Base-by-base conservation (phyloP, 2,329 filamentous ascomycete genomes). In the Fusarium musae region DNA sequence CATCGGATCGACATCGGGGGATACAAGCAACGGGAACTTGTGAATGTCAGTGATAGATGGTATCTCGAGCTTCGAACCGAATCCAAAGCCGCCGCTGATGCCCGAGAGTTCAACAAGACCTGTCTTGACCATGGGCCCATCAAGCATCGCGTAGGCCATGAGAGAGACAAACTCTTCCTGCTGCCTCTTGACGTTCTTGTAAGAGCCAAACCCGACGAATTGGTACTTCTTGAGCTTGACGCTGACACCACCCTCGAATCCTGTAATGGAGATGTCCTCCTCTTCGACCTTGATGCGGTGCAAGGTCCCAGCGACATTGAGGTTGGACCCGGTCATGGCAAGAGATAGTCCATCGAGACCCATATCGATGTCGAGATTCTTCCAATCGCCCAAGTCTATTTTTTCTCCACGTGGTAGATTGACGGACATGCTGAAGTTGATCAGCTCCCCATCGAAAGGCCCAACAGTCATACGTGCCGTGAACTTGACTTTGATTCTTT, bases 241-340 rank as follows among this genome's bases (percentile, higher is more conserved):
- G 5, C 50, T 54, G 5, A 40, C 19, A 15, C 50, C 50, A 0
- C 50, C 50, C 15, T 54, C 37, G 1, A 54, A 54, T 2, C 50
- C 50, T 30, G 19, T 9, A 0, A 54, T 5, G 23, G 26, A 21
- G 2, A 54, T n/a, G 12, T 54, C 36, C 0, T 40, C 36, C 0
- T 26, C n/a, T 8, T 40, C 50, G 4, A 17, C 13, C 15, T 54
- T 54, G 30, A 54, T 28, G 9, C 50, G 37, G 3, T 54, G 26
- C 6, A 54, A 19, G 13, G 36, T n/a, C 3, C 50, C 50, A n/a
- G 50, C 50, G 9, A 42, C 50, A 8, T 54, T 54, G 8, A 54
- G 50, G 5, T 5, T 54, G 0, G 50, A 54, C 1, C 50, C 50
- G 3, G 50, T 54, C 50, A 54, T 54, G 0, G 37, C 23, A 0